Evolutionary conservation across 2,329 filamentous ascomycete species (phyloP).

Genomic region (Colletotrichum godetiae): DNA sequence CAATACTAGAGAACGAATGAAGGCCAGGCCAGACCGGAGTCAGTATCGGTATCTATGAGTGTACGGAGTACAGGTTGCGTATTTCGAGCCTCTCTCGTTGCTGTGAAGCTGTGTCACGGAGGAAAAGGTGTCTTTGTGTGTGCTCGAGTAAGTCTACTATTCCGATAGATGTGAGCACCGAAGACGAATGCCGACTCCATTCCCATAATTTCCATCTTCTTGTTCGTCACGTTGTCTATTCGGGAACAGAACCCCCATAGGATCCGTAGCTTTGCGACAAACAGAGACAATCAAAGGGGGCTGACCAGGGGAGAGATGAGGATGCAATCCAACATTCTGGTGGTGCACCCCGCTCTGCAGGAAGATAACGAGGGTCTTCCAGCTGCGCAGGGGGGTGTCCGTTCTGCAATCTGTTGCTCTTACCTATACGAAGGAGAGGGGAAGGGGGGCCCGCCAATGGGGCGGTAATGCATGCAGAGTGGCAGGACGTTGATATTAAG

Average conservation of each 20-base stretch:
- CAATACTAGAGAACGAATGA: neutral
- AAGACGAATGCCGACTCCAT: neutral
- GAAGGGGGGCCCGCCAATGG: neutral
- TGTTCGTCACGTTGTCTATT: neutral
- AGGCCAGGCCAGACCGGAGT: neutral
- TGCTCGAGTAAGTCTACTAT: neutral
- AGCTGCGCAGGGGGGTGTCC: conserved; percentile 22
- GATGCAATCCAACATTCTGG: neutral
- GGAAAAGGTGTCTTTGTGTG: neutral
- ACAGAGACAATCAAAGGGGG: neutral
- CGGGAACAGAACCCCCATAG: neutral
- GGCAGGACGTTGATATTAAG: conserved; percentile 31
- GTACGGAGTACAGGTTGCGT: neutral
- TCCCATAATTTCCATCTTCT: neutral
- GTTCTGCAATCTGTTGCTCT: neutral
- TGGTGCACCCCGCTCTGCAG: neutral
- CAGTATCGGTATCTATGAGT: neutral
- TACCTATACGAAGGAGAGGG: neutral
- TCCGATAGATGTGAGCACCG: neutral
- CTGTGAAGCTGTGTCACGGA: neutral
- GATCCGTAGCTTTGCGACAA: neutral
- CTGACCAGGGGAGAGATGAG: neutral
- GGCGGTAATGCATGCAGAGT: neutral
- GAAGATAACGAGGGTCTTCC: neutral
- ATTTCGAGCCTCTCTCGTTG: neutral